Conservation (phyloP, 2,329 filamentous ascomycete species). For the Lojkania enalia region DNA sequence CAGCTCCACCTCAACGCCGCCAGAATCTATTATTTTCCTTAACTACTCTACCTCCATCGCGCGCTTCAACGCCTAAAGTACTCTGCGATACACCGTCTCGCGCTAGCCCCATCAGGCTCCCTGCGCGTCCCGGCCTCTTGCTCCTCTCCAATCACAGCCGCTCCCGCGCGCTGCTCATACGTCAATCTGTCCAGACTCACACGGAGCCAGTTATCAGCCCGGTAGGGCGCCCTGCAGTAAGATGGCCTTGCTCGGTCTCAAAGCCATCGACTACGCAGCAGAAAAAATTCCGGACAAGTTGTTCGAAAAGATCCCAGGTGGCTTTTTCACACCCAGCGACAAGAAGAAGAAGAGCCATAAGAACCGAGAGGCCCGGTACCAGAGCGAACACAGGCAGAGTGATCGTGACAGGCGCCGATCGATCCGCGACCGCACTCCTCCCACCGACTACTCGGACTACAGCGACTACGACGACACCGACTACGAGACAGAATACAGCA, state of each 20-base stretch:
- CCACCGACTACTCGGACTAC: slow-evolving; percentile 33
- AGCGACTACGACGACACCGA: slow-evolving; percentile 37
- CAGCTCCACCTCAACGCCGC: neutral
- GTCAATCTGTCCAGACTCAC: slow-evolving; percentile 31
- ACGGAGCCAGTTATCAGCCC: slow-evolving; percentile 28
- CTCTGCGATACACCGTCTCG: slow-evolving; percentile 18
- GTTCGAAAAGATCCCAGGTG: slow-evolving; percentile 44
- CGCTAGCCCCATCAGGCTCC: slow-evolving; percentile 29
- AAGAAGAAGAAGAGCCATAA: slow-evolving; percentile 21
- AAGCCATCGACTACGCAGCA: slow-evolving; percentile 44
- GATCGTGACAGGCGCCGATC: slow-evolving; percentile 23
- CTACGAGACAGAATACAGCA: slow-evolving; percentile 31
- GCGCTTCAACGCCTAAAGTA: slow-evolving; percentile 1
- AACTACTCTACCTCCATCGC: slow-evolving; percentile 10
- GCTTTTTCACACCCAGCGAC: slow-evolving; percentile 38
- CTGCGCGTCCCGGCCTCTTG: slow-evolving; percentile 17
- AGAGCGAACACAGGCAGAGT: slow-evolving; percentile 24
- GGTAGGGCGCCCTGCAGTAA: slow-evolving; percentile 21
- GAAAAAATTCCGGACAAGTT: slow-evolving; percentile 45
- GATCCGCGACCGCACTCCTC: slow-evolving; percentile 30
- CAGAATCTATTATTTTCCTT: neutral
- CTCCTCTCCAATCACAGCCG: slow-evolving; percentile 38
- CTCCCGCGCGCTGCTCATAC: slow-evolving; percentile 27
- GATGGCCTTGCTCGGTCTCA: slow-evolving; percentile 44
- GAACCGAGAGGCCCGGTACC: slow-evolving; percentile 8